Percentiles rank a stretch among this genome's conserved stretches.
These are phyloP conservation scores for Microcyclospora pomicola DNA, from an alignment of 2,329 filamentous ascomycete genomes.

Conservation along the genomic window DNA sequence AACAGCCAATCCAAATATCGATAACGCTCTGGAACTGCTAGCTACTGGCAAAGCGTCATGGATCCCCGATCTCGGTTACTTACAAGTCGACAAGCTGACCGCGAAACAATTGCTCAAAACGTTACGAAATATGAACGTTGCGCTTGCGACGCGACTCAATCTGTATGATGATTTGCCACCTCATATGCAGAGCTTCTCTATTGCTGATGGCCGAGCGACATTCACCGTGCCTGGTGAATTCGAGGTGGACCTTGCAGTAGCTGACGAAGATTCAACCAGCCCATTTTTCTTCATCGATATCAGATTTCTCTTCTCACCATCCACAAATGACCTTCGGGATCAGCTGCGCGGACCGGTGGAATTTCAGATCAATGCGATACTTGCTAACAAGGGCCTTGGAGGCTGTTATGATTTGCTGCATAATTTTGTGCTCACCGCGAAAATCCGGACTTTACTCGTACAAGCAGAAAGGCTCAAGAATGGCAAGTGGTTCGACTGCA, in stretches of 20 bases:
- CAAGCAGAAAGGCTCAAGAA: constrained; percentile 60
- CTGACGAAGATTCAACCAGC: constrained; percentile 65
- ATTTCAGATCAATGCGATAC: constrained; percentile 53
- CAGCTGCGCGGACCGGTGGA: constrained; percentile 55
- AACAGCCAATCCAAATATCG: constrained; percentile 78
- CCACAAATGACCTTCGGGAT: constrained; percentile 45
- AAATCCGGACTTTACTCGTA: constrained; percentile 66
- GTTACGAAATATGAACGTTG: constrained; percentile 68
- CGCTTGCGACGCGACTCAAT: constrained; percentile 70
- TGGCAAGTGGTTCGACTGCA: constrained; percentile 61
- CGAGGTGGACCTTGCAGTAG: constrained; percentile 83
- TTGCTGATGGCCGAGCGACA: constrained; percentile 76
- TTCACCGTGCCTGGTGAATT: constrained; percentile 77
- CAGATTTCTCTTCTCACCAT: constrained; percentile 65
- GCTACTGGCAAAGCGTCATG: constrained; percentile 63
- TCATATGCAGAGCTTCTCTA: constrained; percentile 63
- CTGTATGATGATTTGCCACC: constrained; percentile 69
- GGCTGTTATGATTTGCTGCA: constrained; percentile 82
- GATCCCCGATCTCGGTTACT: constrained; percentile 71
- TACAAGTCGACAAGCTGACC: constrained; percentile 57
- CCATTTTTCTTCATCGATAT: constrained; percentile 95
- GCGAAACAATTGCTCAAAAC: constrained; percentile 59
- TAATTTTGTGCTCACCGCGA: constrained; percentile 77
- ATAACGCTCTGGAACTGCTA: constrained; percentile 74
- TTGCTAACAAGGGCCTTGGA: constrained; percentile 55